These are phyloP conservation scores for Tilletia indica DNA, from an alignment of 1,284 basidiomycete species.

Conservation along the genomic window DNA sequence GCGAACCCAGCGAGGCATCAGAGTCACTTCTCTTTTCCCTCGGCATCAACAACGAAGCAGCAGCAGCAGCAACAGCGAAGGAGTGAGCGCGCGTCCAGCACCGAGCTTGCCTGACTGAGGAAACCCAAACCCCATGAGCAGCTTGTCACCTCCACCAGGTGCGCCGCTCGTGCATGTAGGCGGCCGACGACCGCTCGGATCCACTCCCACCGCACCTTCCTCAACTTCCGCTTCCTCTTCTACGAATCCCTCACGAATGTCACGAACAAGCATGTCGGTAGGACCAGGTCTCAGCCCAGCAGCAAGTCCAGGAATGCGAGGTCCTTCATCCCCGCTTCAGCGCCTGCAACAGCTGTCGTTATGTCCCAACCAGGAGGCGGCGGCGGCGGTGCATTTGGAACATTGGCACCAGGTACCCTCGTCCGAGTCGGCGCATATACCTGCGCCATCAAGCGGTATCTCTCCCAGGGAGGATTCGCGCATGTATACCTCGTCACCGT, in stretches of 20 bases:
- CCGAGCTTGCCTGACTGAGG: too few species aligned
- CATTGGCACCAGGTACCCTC: conserved; percentile 68
- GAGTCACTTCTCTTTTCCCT: too few species aligned
- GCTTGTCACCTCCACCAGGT: not conserved
- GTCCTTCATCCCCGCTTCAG: not conserved
- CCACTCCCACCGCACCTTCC: conserved; percentile 7
- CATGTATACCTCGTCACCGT: conserved; percentile 95
- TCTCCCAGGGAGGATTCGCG: conserved; percentile 97
- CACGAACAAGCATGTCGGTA: not conserved
- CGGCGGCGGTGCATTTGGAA: conserved; percentile 16
- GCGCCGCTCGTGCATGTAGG: not conserved
- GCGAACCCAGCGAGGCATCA: too few species aligned
- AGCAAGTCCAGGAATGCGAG: not conserved
- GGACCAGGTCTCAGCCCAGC: not conserved
- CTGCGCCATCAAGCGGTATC: conserved; percentile 82
- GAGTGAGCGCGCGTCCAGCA: too few species aligned
- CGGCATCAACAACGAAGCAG: too few species aligned
- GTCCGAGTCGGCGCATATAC: conserved; percentile 85
- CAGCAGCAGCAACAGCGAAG: too few species aligned
- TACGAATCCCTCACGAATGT: not conserved
- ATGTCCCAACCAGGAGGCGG: not conserved
- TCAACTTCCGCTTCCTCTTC: not conserved
- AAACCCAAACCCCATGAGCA: not conserved
- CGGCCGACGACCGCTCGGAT: not conserved
- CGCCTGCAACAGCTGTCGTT: not conserved